phyloP scores from a whole-genome alignment of 2,329 filamentous ascomycete genomes.

The Dothideomycetidae sp. region DNA sequence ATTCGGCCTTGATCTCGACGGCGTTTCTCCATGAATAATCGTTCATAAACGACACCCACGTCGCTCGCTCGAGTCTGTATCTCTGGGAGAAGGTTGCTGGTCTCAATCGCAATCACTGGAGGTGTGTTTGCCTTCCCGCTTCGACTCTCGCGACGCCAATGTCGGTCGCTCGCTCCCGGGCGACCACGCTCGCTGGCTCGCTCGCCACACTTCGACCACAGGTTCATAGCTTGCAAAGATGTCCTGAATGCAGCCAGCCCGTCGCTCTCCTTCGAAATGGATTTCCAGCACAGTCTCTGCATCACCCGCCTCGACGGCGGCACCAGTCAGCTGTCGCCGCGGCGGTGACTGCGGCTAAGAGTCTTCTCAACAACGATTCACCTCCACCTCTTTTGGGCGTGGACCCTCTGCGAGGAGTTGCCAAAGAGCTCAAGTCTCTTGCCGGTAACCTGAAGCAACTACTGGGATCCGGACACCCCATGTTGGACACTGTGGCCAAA shows the following conservation, averaged over 20 bases:
- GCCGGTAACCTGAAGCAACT: slow-evolving; percentile 87
- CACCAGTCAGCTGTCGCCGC: slow-evolving; percentile 54
- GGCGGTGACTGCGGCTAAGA: slow-evolving; percentile 52
- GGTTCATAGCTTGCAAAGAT: slow-evolving; percentile 14
- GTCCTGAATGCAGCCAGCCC: slow-evolving; percentile 22
- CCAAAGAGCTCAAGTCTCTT: slow-evolving; percentile 91
- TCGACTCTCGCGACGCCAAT: slow-evolving; percentile 15
- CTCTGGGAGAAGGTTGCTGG: too few relatives aligned
- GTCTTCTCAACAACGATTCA: slow-evolving; percentile 55
- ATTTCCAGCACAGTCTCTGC: slow-evolving; percentile 10
- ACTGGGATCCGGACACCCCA: slow-evolving; percentile 87
- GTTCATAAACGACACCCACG: too few relatives aligned
- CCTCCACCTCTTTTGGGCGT: slow-evolving; percentile 52
- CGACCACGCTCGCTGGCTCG: slow-evolving; percentile 22
- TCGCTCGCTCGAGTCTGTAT: too few relatives aligned
- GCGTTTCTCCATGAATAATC: too few relatives aligned
- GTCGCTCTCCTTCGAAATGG: slow-evolving; percentile 17
- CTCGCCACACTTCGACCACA: slow-evolving; percentile 14
- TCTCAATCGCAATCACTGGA: too few relatives aligned
- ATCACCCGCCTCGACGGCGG: slow-evolving; percentile 27
- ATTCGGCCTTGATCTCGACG: too few relatives aligned
- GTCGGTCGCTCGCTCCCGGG: slow-evolving; percentile 21
- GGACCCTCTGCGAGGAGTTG: slow-evolving; percentile 78
- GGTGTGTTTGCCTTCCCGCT: too few relatives aligned
- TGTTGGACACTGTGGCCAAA: slow-evolving; percentile 86